Percentiles rank a stretch among this genome's conserved stretches.
These are phyloP conservation scores for Galerina sulciceps DNA, from an alignment of 768 basidiomycete species.

Conservation along the genomic window DNA sequence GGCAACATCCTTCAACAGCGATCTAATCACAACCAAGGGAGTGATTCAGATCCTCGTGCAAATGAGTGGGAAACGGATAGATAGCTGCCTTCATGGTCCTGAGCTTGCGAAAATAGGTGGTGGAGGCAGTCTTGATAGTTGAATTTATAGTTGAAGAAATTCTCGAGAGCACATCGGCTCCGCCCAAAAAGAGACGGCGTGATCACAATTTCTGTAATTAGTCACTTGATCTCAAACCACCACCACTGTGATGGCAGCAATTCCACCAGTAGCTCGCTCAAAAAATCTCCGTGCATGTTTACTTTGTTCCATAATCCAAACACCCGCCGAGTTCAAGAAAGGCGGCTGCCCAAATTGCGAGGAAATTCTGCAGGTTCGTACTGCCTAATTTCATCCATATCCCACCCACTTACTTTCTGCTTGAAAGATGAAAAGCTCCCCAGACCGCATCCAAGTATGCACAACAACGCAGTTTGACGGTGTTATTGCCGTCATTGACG, in stretches of 20 bases:
- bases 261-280: slow-evolving; percentile 65
- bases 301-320: slow-evolving; percentile 89
- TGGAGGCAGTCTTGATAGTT: no score
- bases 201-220: background rate
- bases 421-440: slow-evolving; percentile 81
- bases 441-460: slow-evolving; percentile 82
- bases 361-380: slow-evolving; percentile 81
- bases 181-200: no score
- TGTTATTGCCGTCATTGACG: slow-evolving; percentile 83
- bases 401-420: background rate
- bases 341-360: slow-evolving; percentile 97
- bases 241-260: slow-evolving; percentile 31
- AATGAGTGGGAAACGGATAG: background rate
- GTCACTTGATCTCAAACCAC: slow-evolving; percentile 1
- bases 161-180: no score
- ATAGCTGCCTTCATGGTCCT: slow-evolving; percentile 7
- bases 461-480: slow-evolving; percentile 96
- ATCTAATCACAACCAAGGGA: slow-evolving; percentile 47
- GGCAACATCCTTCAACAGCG: slow-evolving; percentile 94
- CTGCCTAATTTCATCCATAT: background rate
- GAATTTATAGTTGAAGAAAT: no score
- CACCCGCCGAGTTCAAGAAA: slow-evolving; percentile 80
- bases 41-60: background rate
- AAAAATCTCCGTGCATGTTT: slow-evolving; percentile 89
- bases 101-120: no score